Percentiles rank a stretch among this genome's conserved stretches.
phyloP scores from a whole-genome alignment of 768 basidiomycete genomes.

The Leccinum longicurvipes region DNA sequence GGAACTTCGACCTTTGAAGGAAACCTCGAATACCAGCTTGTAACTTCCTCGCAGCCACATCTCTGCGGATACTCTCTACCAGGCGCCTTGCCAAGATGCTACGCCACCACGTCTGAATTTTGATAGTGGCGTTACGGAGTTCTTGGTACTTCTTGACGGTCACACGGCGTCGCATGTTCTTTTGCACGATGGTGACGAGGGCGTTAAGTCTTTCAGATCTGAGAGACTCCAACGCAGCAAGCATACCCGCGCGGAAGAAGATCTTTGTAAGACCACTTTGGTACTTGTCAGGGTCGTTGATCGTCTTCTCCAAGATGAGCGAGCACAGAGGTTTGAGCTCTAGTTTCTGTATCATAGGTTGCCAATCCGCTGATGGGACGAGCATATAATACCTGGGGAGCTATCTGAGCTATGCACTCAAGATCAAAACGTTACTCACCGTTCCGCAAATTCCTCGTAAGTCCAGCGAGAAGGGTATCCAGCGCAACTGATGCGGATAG shows the following conservation, averaged over 20 bases:
- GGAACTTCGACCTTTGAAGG: conserved; percentile 69
- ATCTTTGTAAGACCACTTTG: conserved; percentile 97
- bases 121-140: conserved; percentile 71
- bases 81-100: conserved; percentile 74
- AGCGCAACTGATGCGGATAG: conserved; percentile 97
- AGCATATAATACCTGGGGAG: conserved; percentile 90
- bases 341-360: conserved; percentile 75
- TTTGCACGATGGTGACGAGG: conserved; percentile 94
- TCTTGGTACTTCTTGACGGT: conserved; percentile 76
- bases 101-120: conserved; percentile 93
- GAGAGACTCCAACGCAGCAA: conserved; percentile 89
- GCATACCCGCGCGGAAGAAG: conserved; percentile 99
- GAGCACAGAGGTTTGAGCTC: conserved; percentile 81
- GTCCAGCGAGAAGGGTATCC: conserved; percentile 98
- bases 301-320: conserved; percentile 78
- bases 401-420: conserved; percentile 17
- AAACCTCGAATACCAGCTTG: conserved; percentile 72
- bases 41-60: conserved; percentile 71
- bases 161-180: conserved; percentile 89
- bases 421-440: conserved; percentile 48
- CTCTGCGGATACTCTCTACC: conserved; percentile 66
- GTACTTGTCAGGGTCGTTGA: conserved; percentile 94
- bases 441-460: conserved; percentile 97
- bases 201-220: conserved; percentile 85
- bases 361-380: conserved; percentile 82